Evolutionary conservation across 1,139 yeast species (phyloP).

Genomic region (Geotrichum histeridarum): DNA sequence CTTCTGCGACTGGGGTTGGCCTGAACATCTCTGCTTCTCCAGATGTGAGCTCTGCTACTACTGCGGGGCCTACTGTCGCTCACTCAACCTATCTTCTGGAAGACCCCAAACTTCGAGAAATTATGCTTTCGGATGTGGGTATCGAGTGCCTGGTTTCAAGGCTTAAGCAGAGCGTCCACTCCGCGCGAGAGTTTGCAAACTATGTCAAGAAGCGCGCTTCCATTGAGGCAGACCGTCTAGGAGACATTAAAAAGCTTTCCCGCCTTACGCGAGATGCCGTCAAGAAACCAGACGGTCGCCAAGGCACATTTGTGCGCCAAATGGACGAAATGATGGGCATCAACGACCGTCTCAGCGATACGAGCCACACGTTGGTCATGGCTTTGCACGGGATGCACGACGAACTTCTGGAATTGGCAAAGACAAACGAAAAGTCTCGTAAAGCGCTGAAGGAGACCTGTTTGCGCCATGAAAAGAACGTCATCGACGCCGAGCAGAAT

Average conservation of each 20-base stretch:
- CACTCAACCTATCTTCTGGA: slow-evolving; percentile 35
- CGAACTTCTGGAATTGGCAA: slow-evolving; percentile 68
- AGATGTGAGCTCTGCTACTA: neutral
- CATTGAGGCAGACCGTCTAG: slow-evolving; percentile 73
- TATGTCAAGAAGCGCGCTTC: slow-evolving; percentile 74
- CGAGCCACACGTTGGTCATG: slow-evolving; percentile 72
- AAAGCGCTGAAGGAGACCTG: slow-evolving; percentile 79
- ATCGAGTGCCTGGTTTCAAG: slow-evolving; percentile 65
- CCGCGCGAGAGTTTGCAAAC: slow-evolving; percentile 79
- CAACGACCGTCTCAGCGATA: slow-evolving; percentile 71
- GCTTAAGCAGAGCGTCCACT: slow-evolving; percentile 69
- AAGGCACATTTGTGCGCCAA: slow-evolving; percentile 63
- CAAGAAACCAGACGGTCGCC: slow-evolving; percentile 45
- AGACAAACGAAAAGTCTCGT: slow-evolving; percentile 64
- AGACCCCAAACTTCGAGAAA: slow-evolving; percentile 46
- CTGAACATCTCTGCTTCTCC: neutral
- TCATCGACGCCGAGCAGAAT: slow-evolving; percentile 67
- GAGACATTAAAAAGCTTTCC: slow-evolving; percentile 65
- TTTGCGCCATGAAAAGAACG: slow-evolving; percentile 74
- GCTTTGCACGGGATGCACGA: slow-evolving; percentile 83
- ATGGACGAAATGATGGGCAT: slow-evolving; percentile 66
- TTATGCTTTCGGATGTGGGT: slow-evolving; percentile 52
- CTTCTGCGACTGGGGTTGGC: neutral
- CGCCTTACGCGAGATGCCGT: slow-evolving; percentile 50
- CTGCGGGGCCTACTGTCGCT: neutral